Evolutionary conservation across 306 rosid species (phyloP), one percentile per base, ranked within the genome.

Genomic region (Betula pendula): DNA sequence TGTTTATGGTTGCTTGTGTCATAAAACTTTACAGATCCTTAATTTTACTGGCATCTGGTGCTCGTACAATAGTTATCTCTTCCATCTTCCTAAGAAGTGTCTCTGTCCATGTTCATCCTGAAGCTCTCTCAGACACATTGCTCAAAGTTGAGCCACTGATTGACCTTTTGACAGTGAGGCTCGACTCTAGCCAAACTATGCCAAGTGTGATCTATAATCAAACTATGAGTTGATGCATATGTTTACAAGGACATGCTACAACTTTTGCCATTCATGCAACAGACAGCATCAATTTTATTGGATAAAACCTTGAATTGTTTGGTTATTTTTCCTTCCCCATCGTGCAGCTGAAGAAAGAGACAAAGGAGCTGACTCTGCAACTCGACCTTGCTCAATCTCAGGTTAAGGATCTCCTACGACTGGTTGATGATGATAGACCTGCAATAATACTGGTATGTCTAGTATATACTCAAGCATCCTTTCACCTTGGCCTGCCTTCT

Each of bases 261-360:
- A 29, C 2, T 35, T 35, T 31, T 63, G 22, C 24, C 44, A 17
- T 35, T 35, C 44, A 33, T 63, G 45, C 25, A 35, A 12, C 8
- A 6, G 40, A n/a, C n/a, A 51, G 53, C 60, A 47, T 73, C 31
- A 48, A 48, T 66, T 71, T 72, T 65, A 25, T 38, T 7, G 71
- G 60, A 40, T 73, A 47, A 35, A 50, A 42, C 68, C 33, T 72
- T 75, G 78, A 76, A 69, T 40, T 48, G 10, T 56, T 58, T 73
- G 17, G 58, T 14, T 76, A 82, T 13, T 50, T 55, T 76, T 68
- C 72, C 42, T 77, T 43, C 51, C 55, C 52, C 63, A 42, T 55
- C 73, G 47, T 85, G 89, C 93, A 96, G 99, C 94, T 96, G 70
- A 91, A 82, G 87, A 87, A 85, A 80, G 96, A 92, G 87, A 51